Conservation (phyloP, 805 yeast genomes). For the Starmera caribaea region DNA sequence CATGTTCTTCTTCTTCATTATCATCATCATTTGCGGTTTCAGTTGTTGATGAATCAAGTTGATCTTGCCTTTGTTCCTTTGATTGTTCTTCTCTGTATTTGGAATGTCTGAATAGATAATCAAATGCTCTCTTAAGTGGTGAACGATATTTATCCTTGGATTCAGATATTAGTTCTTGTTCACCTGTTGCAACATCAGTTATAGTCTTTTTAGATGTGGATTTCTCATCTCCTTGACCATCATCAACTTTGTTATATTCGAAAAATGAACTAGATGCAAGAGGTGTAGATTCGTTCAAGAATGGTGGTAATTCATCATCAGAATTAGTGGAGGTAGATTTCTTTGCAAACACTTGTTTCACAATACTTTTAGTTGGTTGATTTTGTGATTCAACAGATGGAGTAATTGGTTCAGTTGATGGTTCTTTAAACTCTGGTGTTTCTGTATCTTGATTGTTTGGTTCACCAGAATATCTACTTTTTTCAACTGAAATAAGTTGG, state of each 20-base stretch:
- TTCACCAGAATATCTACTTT: neutral
- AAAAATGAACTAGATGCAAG: neutral
- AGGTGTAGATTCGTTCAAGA: neutral
- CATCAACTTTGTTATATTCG: neutral
- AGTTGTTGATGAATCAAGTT: too few relatives aligned
- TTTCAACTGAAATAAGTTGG: neutral
- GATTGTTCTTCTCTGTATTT: neutral
- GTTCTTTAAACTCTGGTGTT: neutral
- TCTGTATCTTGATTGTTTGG: neutral
- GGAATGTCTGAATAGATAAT: neutral
- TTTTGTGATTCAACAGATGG: too few relatives aligned
- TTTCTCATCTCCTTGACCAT: neutral
- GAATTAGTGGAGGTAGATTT: neutral
- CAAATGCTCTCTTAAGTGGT: constrained; percentile 1
- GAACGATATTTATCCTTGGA: neutral
- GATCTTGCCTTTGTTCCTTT: too few relatives aligned
- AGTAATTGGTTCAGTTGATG: too few relatives aligned
- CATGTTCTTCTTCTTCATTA: neutral
- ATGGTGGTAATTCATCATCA: neutral
- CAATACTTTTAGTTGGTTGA: too few relatives aligned
- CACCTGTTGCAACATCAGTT: neutral
- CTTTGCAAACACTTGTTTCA: neutral
- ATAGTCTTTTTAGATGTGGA: neutral
- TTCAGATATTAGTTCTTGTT: neutral
- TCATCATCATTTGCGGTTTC: neutral